Evolutionary conservation across 2,329 filamentous ascomycete genomes (phyloP).

Genomic region (Xenoacremonium recifei): DNA sequence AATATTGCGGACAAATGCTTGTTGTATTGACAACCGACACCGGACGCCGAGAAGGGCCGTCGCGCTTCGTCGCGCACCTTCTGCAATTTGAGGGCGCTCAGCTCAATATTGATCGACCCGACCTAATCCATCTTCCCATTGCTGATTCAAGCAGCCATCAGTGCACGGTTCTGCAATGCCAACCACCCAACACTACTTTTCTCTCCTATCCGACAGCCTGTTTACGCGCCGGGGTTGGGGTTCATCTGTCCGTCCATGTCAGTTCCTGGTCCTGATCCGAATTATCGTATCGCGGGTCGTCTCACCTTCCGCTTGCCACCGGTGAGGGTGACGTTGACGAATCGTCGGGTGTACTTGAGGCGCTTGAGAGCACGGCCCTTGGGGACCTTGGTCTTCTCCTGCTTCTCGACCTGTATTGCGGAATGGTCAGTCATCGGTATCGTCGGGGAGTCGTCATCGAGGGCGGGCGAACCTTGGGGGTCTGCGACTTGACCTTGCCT

Average conservation of each 20-base stretch:
- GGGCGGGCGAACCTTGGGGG: constrained; percentile 71
- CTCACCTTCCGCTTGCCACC: constrained; percentile 97
- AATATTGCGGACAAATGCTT: constrained; percentile 31
- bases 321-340: constrained; percentile 96
- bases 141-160: constrained; percentile 30
- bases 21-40: constrained; percentile 43
- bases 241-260: constrained; percentile 66
- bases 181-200: constrained; percentile 28
- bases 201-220: constrained; percentile 15
- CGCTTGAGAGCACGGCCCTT: constrained; percentile 99
- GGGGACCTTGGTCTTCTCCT: constrained; percentile 95
- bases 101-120: constrained; percentile 34
- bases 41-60: constrained; percentile 39
- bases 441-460: constrained; percentile 20
- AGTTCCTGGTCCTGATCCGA: constrained; percentile 12
- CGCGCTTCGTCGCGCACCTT: constrained; percentile 37
- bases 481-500: constrained; percentile 98
- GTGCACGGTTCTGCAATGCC: constrained; percentile 31
- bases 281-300: constrained; percentile 6
- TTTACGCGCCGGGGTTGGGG: constrained; percentile 76
- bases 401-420: constrained; percentile 67
- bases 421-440: constrained; percentile 30
- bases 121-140: constrained; percentile 36
- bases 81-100: constrained; percentile 31
- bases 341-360: constrained; percentile 92